phyloP scores from a whole-genome alignment of 1,139 yeast genomes.

The Meyerozyma elateridarum region DNA sequence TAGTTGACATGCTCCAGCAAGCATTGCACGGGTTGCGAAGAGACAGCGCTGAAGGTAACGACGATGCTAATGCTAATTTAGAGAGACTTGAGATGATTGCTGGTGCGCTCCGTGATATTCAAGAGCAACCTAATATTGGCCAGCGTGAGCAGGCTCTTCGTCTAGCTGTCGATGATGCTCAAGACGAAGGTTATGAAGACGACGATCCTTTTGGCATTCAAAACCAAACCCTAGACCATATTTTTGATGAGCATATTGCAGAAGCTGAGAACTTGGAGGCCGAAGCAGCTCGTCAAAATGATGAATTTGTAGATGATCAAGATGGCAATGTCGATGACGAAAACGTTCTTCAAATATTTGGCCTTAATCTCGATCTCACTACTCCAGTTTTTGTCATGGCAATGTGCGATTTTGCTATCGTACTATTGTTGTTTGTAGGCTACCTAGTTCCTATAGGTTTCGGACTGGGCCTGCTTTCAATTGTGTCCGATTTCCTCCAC shows the following conservation, averaged over 20 bases:
- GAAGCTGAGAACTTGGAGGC: conserved; percentile 5
- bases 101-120: conserved; percentile 29
- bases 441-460: conserved; percentile 53
- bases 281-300: conserved; percentile 4
- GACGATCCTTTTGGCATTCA: conserved; percentile 7
- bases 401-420: conserved; percentile 38
- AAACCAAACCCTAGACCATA: too few relatives aligned
- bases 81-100: conserved; percentile 27
- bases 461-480: too few relatives aligned
- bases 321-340: conserved; percentile 8
- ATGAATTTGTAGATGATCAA: conserved; percentile 5
- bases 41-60: conserved; percentile 18
- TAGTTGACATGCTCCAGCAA: conserved; percentile 35
- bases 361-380: conserved; percentile 29
- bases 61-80: conserved; percentile 18
- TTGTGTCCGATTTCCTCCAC: too few relatives aligned
- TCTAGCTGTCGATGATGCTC: conserved; percentile 14
- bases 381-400: conserved; percentile 36
- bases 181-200: conserved; percentile 6
- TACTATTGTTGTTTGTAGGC: conserved; percentile 39
- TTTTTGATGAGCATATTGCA: conserved; percentile 5
- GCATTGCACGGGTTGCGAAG: conserved; percentile 25
- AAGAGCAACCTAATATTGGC: conserved; percentile 16
- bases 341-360: conserved; percentile 30
- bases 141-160: conserved; percentile 19